Evolutionary conservation across 768 basidiomycete genomes (phyloP).

Genomic region (Pleurotus cornucopiae): DNA sequence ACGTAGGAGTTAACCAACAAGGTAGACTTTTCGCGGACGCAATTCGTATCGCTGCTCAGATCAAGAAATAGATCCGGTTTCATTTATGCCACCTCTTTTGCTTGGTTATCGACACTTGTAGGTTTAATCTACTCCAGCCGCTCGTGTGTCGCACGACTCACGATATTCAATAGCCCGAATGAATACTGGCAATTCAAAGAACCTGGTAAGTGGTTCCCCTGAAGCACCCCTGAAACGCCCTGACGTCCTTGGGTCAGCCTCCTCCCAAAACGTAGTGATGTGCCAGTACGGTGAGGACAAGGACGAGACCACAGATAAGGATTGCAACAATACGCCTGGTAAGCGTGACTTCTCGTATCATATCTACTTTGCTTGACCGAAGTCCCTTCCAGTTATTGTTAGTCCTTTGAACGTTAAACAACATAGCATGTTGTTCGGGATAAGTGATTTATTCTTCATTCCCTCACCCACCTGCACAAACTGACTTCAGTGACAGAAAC

Average conservation of each 20-base stretch:
- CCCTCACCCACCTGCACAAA: no score
- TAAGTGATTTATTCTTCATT: background rate
- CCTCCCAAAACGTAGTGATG: background rate
- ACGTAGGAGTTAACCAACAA: background rate
- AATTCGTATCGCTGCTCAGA: background rate
- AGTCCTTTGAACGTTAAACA: background rate
- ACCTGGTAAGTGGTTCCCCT: background rate
- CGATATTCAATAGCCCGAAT: background rate
- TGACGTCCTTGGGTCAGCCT: background rate
- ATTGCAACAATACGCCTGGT: background rate
- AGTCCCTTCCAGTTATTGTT: background rate
- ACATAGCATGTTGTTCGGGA: slow-evolving; percentile 1
- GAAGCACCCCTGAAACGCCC: background rate
- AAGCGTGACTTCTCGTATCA: background rate
- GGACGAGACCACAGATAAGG: background rate
- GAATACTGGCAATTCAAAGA: background rate
- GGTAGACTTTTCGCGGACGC: background rate
- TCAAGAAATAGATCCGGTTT: background rate
- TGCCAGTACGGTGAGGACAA: background rate
- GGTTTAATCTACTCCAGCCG: background rate
- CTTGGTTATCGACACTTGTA: slow-evolving; percentile 3
- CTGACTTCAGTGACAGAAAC: no score
- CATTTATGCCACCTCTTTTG: slow-evolving; percentile 4
- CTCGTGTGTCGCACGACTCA: background rate
- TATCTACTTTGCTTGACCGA: background rate